Base-by-base conservation (phyloP, 176 grass and related monocot species). In the Neostapfia colusana region DNA sequence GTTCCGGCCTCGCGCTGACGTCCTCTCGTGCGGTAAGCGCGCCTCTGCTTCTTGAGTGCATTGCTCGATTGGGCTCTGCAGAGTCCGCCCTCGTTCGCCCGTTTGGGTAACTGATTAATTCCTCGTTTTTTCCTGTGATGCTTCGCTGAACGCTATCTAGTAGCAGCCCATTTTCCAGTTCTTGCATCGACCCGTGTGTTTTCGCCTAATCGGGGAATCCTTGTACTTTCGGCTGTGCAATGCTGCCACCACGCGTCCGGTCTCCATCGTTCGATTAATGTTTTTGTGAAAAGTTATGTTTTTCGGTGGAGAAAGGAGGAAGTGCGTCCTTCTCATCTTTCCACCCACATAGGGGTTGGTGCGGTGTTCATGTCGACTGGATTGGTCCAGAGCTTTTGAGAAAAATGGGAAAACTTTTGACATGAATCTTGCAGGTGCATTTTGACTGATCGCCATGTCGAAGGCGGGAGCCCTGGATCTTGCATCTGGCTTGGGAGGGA, bases 391-490 rank as follows among this genome's bases (percentile, higher is more conserved):
- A 66, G 37, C 15, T 18, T 65, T 7, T 0, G 5, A 41, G 76
- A 45, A n/a, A 28, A 7, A 75, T 13, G 41, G 25, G 76, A 67
- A 34, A 4, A 39, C 31, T 49, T 42, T 46, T 69, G 76, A 7
- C 23, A 28, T 1, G 2, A 43, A 3, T 39, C 31, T 35, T 82
- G 62, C 71, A 82, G 70, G 61, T 46, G 37, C 58, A 35, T 65
- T 70, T 61, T 53, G 28, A 20, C 27, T 60, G 59, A n/a, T 38
- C 11, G 26, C 48, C 31, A 91, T 88, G 89, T 91, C 89, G 28
- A 91, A 75, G 79, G 4, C 78, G 41, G 85, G 85, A 24, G 69
- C 89, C 18, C 15, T 91, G 63, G 89, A 91, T 88, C 89, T 91
- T 68, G 89, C 89, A 10, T 74, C 78, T 10, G 89, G 78, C 68